These are phyloP conservation scores for Evansstolkia leycettana DNA, from an alignment of 495 filamentous ascomycete genomes.

Conservation along the genomic window DNA sequence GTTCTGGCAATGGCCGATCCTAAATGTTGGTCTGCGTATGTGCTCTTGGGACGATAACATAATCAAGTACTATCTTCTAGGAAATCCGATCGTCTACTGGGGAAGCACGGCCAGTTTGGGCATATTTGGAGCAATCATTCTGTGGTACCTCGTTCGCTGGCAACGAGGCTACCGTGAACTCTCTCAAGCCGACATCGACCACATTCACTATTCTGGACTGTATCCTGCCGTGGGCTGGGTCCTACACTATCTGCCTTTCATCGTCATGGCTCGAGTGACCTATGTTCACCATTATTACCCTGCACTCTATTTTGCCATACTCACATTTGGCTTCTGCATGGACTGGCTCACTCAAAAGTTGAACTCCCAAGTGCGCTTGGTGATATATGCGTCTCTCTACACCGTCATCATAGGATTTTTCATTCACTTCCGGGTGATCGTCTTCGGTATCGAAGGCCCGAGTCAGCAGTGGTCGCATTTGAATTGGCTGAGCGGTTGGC, in stretches of 20 bases:
- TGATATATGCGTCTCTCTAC: conserved; percentile 61
- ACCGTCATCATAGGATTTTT: conserved; percentile 63
- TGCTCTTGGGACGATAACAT: conserved; percentile 95
- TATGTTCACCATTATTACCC: conserved; percentile 99
- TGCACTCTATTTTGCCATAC: conserved; percentile 94
- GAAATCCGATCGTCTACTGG: conserved; percentile 96
- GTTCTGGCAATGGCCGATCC: conserved; percentile 97
- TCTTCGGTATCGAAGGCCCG: conserved; percentile 85
- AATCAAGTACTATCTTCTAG: conserved; percentile 96
- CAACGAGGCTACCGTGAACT: conserved; percentile 88
- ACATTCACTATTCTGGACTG: conserved; percentile 84
- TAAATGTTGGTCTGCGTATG: conserved; percentile 93
- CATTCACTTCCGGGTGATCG: conserved; percentile 83
- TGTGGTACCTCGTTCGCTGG: conserved; percentile 90
- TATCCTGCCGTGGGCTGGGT: conserved; percentile 93
- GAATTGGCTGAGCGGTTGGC: conserved; percentile 70
- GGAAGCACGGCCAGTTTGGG: conserved; percentile 69
- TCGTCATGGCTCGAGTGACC: conserved; percentile 95
- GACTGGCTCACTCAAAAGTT: conserved; percentile 67
- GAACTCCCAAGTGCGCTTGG: conserved; percentile 44
- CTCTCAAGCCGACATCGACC: conserved; percentile 65
- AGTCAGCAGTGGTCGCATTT: conserved; percentile 79
- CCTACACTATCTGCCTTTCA: conserved; percentile 89
- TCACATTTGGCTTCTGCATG: conserved; percentile 74
- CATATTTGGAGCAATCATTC: conserved; percentile 54